Conservation (phyloP, 352 stramenopile species). For the Globisporangium barbulae region DNA sequence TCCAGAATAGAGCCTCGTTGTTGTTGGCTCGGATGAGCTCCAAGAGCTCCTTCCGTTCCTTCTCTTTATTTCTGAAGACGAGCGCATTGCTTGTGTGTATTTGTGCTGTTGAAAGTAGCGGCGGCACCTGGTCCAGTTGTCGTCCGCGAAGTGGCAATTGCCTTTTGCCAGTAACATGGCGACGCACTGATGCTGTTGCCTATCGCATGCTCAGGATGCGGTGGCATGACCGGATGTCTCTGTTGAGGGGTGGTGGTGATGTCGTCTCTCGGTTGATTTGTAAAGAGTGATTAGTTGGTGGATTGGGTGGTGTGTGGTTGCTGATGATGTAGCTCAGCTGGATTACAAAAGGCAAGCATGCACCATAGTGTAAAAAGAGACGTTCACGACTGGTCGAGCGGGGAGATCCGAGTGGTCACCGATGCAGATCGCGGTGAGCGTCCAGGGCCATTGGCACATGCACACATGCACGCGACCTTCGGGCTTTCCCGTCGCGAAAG, state of each 20-base stretch:
- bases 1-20: too few species aligned
- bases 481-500: slow-evolving; percentile 2
- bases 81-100: too few species aligned
- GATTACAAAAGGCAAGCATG: background rate
- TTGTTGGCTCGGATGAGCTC: too few species aligned
- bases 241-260: background rate
- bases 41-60: too few species aligned
- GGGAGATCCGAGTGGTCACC: too few species aligned
- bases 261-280: background rate
- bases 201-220: background rate
- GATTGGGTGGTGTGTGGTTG: too few species aligned
- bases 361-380: too few species aligned
- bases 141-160: background rate
- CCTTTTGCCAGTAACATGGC: background rate
- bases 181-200: background rate
- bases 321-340: background rate
- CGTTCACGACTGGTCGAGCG: background rate
- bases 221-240: background rate
- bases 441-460: too few species aligned
- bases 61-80: too few species aligned
- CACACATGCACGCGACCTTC: background rate
- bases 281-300: background rate
- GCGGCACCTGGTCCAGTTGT: too few species aligned
- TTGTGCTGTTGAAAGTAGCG: too few species aligned
- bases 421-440: too few species aligned